Conservation (phyloP, 345 rosid genomes). For the sweet orange (Citrus sinensis) region DVS_A1.0 CM039163.1:39648001-39648500, state of each 20-base stretch:
- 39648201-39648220: background rate
- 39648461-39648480: background rate
- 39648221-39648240: background rate
- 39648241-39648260: background rate
- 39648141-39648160: too few relatives aligned
- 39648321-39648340: background rate
- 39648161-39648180: background rate
- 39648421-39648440: too few relatives aligned
- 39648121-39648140: background rate
- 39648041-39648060: background rate
- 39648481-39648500: background rate
- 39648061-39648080: background rate
- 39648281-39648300: background rate
- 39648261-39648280: background rate
- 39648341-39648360: background rate
- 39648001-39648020: too few relatives aligned
- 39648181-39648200: background rate
- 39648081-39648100: background rate
- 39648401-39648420: too few relatives aligned
- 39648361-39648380: too few relatives aligned
- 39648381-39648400: background rate
- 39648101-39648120: too few relatives aligned
- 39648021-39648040: too few relatives aligned
- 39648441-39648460: background rate
- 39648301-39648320: too few relatives aligned